Evolutionary conservation across 2,329 filamentous ascomycete genomes (phyloP), one percentile per base, ranked within the genome.

Genomic region (Penicillium crustosum): DNA sequence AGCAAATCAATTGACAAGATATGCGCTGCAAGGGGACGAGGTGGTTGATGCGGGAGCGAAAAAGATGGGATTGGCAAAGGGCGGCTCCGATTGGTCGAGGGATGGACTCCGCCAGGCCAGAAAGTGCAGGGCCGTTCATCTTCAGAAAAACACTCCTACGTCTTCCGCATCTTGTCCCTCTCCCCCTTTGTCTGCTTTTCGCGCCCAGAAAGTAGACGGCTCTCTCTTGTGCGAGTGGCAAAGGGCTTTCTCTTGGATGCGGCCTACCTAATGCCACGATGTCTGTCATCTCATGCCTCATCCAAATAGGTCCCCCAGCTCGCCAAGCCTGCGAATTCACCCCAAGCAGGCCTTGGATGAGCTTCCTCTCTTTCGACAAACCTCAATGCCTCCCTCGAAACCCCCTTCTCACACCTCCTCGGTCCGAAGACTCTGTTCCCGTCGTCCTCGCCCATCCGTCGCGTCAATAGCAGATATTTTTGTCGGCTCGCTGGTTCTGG

Each of bases 281-380:
- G 85, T 81, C 76, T 78, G 78, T 73, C 77, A 70, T 81, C 82
- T 83, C 83, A 88, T 88, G 86, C 85, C 82, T 83, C 77, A 81
- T 77, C 73, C 82, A 78, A 79, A 79, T 77, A 78, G 77, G 76
- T 78, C 81, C 75, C 77, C 81, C 72, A 78, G 80, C 79, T 78
- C 77, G 69, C 70, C 74, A 66, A 73, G 75, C 73, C 76, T 77
- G 75, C 77, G 78, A 72, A 71, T 77, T 71, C 73, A 77, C 74
- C 77, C 78, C 61, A 78, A 77, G 73, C 72, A 78, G 75, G 70
- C 69, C 63, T 64, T 70, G 65, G 71, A 70, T 59, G 63, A 66
- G 60, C 61, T 67, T 58, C 51, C 61, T 35, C 55, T 61, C 58
- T 43, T 55, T 51, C 64, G 58, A 59, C 55, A 56, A 31, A 19